Evolutionary conservation across 768 basidiomycete genomes (phyloP), one percentile per base, ranked within the genome.

Genomic region (Auriscalpium microsporum): DNA sequence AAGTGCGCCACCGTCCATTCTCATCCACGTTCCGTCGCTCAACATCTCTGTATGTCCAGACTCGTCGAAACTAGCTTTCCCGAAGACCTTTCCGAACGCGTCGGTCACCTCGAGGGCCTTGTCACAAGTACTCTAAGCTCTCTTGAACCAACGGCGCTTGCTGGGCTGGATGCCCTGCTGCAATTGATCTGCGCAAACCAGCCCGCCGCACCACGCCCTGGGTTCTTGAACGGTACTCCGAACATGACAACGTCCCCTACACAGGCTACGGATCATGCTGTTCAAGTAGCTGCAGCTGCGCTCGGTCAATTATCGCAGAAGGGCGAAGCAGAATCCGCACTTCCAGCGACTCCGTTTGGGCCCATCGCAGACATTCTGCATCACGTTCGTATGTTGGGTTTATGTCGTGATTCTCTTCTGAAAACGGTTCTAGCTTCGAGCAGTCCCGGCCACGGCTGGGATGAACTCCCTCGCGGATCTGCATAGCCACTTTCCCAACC

Each of bases 401-500:
- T 28, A 28, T 28, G 7, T 28, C 28, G 28, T 28, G 28, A 5
- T 28, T 7, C 4, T 28, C 28, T 28, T 28, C 28, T 50, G n/a
- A 34, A 9, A 16, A 8, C 5, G n/a, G 36, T 10, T 10, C 11
- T 36, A 58, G 53, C 52, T 58, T 48, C 44, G 45, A 36, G 54
- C 42, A 16, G 55, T 40, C n/a, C 48, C 44, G 19, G 55, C 40
- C 34, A 16, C 49, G 42, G 10, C 37, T 33, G 48, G 17, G 21
- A n/a, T 16, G 16, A 34, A n/a, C 10, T 45, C 45, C 17, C 21
- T 58, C 10, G 52, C 54, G 9, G 53, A 56, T 48, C 50, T 54
- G 7, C 48, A 56, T 16, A 49, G 40, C 33, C 53, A 64, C 51
- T 64, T 64, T 40, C 63, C 63, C 17, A 56, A 59, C 49, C 60